Base-by-base conservation (phyloP, 2,329 filamentous ascomycete species). In the Byssochlamys sp. region DNA sequence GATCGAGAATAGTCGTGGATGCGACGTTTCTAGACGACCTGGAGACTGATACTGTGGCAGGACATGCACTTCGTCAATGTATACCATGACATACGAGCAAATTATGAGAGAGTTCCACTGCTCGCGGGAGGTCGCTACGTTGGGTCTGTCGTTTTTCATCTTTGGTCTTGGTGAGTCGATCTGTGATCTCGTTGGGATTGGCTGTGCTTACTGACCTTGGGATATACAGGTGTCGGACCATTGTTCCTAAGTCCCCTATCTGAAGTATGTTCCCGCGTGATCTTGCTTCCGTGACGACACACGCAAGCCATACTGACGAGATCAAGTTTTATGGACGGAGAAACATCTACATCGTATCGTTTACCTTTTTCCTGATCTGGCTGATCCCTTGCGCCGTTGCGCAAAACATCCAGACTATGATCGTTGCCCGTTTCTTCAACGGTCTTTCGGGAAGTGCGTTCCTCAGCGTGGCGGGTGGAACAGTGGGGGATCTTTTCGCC, bases 51-150 rank as follows among this genome's bases (percentile, higher is more conserved):
- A 48, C 50, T 60, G 55, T 60, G 49, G 12, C 65, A 91, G 88
- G 56, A 95, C 91, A 7, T 90, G 87, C 69, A 84, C 89, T 1
- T 91, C 88, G 53, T 94, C 90, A n/a, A 84, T 95, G 65, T 96
- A 96, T 73, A 92, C 90, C 0, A 84, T 84, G 11, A 94, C 89
- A 0, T 96, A 96, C 71, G 69, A 67, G 19, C 88, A 94, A 71
- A 84, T 96, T 73, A 84, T 86, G 61, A 75, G 78, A 27, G 88
- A 95, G 59, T 95, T 96, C 65, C 75, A 82, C 62, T 82, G 82
- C 65, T 87, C 88, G 0, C 81, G 83, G 57, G 78, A 89, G 54
- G 81, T 95, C 26, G 89, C 87, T 11, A 90, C 90, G 2, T 72
- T 96, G 9, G 92, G 91, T 0, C 76, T 96, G 55, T 91, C 89